phyloP scores from a whole-genome alignment of 345 rosid species.

The Pelargonium nanum region DNA sequence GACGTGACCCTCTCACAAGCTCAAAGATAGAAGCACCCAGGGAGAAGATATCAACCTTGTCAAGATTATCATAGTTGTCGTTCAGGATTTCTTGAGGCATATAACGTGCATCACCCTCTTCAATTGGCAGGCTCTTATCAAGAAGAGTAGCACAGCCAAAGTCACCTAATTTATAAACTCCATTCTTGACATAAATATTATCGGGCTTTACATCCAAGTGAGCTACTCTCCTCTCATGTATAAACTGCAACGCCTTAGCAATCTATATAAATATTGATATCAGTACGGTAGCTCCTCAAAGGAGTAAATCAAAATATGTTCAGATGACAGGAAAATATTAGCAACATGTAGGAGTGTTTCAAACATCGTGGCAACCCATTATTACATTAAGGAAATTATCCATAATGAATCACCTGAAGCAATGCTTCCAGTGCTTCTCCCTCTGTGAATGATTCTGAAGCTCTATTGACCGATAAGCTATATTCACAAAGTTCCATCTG shows the following conservation, averaged over 20 bases:
- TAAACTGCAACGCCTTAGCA: constrained; percentile 68
- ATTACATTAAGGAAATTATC: not conserved
- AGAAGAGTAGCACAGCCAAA: constrained; percentile 92
- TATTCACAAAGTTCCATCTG: constrained; percentile 90
- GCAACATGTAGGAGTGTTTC: not conserved
- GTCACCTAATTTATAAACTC: constrained; percentile 83
- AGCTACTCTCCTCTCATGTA: constrained; percentile 78
- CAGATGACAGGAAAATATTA: not conserved
- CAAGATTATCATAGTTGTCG: constrained; percentile 71
- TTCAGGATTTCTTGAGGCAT: constrained; percentile 98
- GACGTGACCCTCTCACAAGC: constrained; percentile 67
- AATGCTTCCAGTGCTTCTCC: constrained; percentile 47
- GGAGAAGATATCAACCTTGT: constrained; percentile 91
- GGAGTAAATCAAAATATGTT: not conserved
- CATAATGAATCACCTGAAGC: constrained; percentile 46
- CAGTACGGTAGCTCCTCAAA: constrained; percentile 1
- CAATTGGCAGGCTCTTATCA: constrained; percentile 69
- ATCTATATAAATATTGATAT: constrained; percentile 38
- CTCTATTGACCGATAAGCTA: constrained; percentile 54
- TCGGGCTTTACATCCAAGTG: constrained; percentile 97
- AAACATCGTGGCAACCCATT: not conserved
- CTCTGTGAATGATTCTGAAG: constrained; percentile 35
- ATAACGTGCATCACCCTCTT: constrained; percentile 98
- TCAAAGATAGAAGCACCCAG: constrained; percentile 74
- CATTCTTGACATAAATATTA: constrained; percentile 76